Percentiles rank a stretch among this genome's conserved stretches.
phyloP scores from a whole-genome alignment of 805 yeast species.

The Candida endomychidarum region DNA sequence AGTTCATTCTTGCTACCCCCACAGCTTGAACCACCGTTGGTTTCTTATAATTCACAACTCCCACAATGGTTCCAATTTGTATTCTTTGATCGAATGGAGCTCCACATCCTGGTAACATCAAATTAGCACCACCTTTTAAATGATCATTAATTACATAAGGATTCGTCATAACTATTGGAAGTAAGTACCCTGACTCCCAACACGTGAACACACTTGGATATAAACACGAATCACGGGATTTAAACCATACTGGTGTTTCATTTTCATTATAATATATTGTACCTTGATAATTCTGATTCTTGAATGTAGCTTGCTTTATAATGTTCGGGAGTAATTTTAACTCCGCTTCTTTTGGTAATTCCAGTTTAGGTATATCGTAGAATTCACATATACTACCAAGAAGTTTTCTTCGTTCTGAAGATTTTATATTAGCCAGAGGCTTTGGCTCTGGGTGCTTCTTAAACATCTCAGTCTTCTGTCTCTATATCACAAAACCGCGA shows the following conservation, averaged over 20 bases:
- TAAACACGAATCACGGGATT: conserved; percentile 50
- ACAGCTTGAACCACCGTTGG: conserved; percentile 72
- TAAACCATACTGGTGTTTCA: conserved; percentile 73
- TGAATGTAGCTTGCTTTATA: conserved; percentile 63
- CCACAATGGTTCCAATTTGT: conserved; percentile 61
- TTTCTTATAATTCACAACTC: conserved; percentile 57
- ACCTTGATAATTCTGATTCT: conserved; percentile 56
- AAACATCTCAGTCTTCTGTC: conserved; percentile 45
- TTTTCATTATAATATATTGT: conserved; percentile 62
- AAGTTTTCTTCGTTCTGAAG: conserved; percentile 71
- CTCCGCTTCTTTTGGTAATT: conserved; percentile 43
- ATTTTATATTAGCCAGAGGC: conserved; percentile 74
- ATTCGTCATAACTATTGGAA: conserved; percentile 73
- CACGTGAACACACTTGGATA: conserved; percentile 73
- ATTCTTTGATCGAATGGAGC: conserved; percentile 57
- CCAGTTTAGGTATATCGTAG: conserved; percentile 39
- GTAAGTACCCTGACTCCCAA: conserved; percentile 65
- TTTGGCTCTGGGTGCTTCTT: conserved; percentile 60
- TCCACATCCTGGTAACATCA: conserved; percentile 72
- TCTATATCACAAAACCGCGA: conserved; percentile 1
- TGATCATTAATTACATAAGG: conserved; percentile 63
- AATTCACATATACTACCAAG: conserved; percentile 41
- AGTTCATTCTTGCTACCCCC: conserved; percentile 57
- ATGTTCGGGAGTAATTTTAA: conserved; percentile 48
- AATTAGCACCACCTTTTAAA: conserved; percentile 74